Percentiles rank a stretch among this genome's conserved stretches.
phyloP scores from a whole-genome alignment of 129 eudicot species.

The Saussurea involucrata region DNA sequence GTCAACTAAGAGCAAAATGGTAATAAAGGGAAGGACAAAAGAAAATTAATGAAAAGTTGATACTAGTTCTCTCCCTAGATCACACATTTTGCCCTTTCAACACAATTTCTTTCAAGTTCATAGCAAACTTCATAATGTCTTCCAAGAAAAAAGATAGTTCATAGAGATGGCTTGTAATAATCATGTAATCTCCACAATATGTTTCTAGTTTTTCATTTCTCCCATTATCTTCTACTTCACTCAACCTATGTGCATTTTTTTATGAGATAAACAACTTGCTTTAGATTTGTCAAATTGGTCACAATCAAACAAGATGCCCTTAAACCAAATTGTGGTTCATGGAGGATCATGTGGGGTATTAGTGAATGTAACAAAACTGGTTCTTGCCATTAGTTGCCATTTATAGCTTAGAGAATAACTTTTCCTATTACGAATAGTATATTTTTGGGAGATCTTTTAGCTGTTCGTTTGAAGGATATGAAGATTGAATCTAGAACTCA shows the following conservation, averaged over 20 bases:
- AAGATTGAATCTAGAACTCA: background rate
- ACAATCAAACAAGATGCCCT: background rate
- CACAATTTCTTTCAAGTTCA: background rate
- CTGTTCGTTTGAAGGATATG: background rate
- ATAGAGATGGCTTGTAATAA: too few relatives aligned
- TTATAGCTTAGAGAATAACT: background rate
- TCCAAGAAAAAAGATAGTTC: too few relatives aligned
- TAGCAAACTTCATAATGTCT: too few relatives aligned
- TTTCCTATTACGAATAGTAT: background rate
- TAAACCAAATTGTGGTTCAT: background rate
- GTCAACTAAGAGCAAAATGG: background rate
- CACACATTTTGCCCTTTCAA: background rate
- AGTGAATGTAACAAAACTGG: background rate
- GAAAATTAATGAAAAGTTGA: background rate
- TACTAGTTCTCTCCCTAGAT: background rate
- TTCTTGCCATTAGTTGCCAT: background rate
- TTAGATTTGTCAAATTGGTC: too few relatives aligned
- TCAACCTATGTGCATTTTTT: too few relatives aligned
- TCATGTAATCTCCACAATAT: too few relatives aligned
- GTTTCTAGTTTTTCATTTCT: too few relatives aligned
- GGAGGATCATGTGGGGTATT: background rate
- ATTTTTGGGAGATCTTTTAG: background rate
- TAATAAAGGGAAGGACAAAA: background rate
- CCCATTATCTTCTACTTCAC: too few relatives aligned
- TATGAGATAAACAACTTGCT: too few relatives aligned